Conservation (phyloP, 257 asterid genomes). For the Misopates orontium region DNA sequence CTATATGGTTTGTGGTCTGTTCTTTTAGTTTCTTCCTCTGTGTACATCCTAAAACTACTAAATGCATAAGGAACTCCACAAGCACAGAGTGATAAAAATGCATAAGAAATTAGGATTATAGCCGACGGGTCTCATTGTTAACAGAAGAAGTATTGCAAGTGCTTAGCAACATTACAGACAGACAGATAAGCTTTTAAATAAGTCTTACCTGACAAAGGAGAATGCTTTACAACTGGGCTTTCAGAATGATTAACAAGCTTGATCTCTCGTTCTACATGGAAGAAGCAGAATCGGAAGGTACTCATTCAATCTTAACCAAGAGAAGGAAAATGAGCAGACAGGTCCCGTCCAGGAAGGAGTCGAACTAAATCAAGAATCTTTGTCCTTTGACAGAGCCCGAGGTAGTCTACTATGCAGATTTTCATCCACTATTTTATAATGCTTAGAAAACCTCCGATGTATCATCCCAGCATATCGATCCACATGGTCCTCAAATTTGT, state of each 20-base stretch:
- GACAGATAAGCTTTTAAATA: not conserved
- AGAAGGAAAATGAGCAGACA: not conserved
- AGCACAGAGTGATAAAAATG: too few relatives aligned
- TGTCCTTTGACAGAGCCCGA: constrained; percentile 52
- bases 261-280: constrained; percentile 10
- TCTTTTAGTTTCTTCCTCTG: too few relatives aligned
- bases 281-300: not conserved
- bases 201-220: not conserved
- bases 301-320: not conserved
- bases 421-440: constrained; percentile 81
- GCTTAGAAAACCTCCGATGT: constrained; percentile 67
- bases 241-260: constrained; percentile 24
- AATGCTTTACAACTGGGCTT: not conserved
- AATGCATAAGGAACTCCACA: too few relatives aligned
- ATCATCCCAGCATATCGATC: constrained; percentile 66
- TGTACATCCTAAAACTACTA: too few relatives aligned
- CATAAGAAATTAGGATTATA: not conserved
- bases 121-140: not conserved
- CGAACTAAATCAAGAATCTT: constrained; percentile 44
- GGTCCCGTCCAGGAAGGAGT: constrained; percentile 12
- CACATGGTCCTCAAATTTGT: constrained; percentile 62
- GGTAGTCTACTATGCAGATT: constrained; percentile 72
- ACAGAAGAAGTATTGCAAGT: not conserved
- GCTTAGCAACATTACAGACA: not conserved
- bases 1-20: too few relatives aligned